Evolutionary conservation across 225 moss, liverwort and hornwort species (phyloP), one percentile per base, ranked within the genome.

Genomic region (Physcomitrium patens): DNA sequence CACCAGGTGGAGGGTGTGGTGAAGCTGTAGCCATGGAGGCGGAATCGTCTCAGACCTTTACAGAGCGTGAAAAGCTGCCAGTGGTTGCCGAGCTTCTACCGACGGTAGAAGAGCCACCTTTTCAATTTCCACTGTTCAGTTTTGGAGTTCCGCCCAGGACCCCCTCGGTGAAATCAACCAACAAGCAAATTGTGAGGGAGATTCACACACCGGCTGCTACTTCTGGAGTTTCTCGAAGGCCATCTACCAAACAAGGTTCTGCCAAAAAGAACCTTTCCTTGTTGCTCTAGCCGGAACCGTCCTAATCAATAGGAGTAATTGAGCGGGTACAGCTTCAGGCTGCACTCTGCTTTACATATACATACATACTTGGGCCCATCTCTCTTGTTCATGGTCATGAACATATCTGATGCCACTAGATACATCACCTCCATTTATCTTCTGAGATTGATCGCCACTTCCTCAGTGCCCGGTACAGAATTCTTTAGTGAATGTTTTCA

Each of bases 251-350:
- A 48, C 76, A 71, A 70, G 58, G 41, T 24, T 57, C 57, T 48
- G 57, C 71, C 1, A 72, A 71, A 60, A 81, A 67, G 66, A 81
- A 67, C 20, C 63, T 77, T 27, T 68, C 69, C 3, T 69, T 68
- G 26, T 44, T 77, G 60, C 63, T 77, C 17, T 62, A 63, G 68
- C 63, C 68, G 50, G 60, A 68, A 3, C 31, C 5, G 31, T 37
- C 7, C 2, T 1, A 37, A 37, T 37, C n/a, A n/a, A 37, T 4
- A 37, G 31, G 31, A 4, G 31, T 37, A 37, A 37, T 37, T 4
- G 31, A 37, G 7, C 31, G 31, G 31, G 31, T 37, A 7, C 31
- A 37, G 31, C 31, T 37, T 37, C 31, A 4, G 5, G 31, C 31
- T 37, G 7, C 31, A 3, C 7, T 4, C 31, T 37, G 31, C 31